Evolutionary conservation across 768 basidiomycete species (phyloP), one percentile per base, ranked within the genome.

Genomic region (Mycena metata): DNA sequence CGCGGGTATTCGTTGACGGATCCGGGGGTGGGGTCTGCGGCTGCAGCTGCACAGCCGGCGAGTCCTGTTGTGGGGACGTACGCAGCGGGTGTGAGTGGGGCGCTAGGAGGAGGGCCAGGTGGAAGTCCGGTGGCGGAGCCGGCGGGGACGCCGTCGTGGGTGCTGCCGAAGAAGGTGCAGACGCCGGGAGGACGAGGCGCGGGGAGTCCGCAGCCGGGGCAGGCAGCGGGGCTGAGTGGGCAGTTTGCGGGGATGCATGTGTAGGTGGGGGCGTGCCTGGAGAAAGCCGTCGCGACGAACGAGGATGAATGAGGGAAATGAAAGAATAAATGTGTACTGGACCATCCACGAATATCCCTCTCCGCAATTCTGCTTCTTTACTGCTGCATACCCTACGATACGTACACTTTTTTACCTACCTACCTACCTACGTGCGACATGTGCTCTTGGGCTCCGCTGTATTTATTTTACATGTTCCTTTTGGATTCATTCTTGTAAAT

Each of bases 111-210:
- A 24, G 33, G 49, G 13, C 36, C 36, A 13, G 49, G 49, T 10
- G 50, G 42, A 60, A 65, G 45, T 30, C 74, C 55, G 36, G 75
- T 35, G 45, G 69, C 39, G 36, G 60, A 33, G 43, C 64, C 19
- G 69, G 39, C 15, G 26, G 55, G 75, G 55, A 78, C 76, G n/a
- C 84, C 84, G 11, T 78, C 83, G 43, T 86, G 85, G 85, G 81
- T 85, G 1, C 67, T 86, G 33, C 85, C 83, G 16, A 85, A 83
- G 81, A 83, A 82, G 65, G 61, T 43, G 24, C 43, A 33, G 15
- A 36, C 35, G 24, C 19, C 11, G 5, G 11, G 11, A 2, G 39
- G 3, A 10, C 39, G 63, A 8, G 61, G 55, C 36, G 41, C 50
- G n/a, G 60, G 57, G 35, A 59, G 61, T 30, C 45, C 55, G 50